Evolutionary conservation across 2,329 filamentous ascomycete species (phyloP).

Genomic region (Microascus cirrosus): DNA sequence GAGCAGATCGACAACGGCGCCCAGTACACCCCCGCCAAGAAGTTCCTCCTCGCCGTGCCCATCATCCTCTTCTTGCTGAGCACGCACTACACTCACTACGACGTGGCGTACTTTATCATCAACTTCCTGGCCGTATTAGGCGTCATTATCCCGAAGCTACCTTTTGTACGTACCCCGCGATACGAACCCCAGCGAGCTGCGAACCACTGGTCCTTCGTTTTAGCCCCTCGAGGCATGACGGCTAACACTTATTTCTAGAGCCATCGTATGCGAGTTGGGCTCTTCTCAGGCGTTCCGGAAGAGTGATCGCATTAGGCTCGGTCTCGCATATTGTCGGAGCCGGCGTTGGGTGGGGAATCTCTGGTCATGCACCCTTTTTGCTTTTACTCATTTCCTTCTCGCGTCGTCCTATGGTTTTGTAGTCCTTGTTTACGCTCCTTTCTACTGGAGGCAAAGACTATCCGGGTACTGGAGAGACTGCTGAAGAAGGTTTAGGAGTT

Average conservation of each 20-base stretch:
- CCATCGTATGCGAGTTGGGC: slow-evolving; percentile 65
- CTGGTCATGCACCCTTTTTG: background rate
- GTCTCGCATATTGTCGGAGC: slow-evolving; percentile 1
- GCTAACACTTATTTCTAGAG: slow-evolving; percentile 35
- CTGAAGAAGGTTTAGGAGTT: background rate
- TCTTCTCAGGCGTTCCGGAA: slow-evolving; percentile 57
- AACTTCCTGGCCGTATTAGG: slow-evolving; percentile 88
- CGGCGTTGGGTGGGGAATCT: slow-evolving; percentile 1
- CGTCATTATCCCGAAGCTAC: slow-evolving; percentile 93
- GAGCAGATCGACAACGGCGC: slow-evolving; percentile 99
- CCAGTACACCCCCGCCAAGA: slow-evolving; percentile 97
- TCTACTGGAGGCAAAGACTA: background rate
- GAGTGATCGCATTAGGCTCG: slow-evolving; percentile 2
- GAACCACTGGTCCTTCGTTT: background rate
- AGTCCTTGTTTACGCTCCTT: background rate
- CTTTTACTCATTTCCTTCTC: background rate
- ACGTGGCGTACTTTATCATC: slow-evolving; percentile 91
- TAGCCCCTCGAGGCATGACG: background rate
- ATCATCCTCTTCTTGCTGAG: slow-evolving; percentile 91
- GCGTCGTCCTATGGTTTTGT: background rate
- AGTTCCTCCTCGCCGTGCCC: slow-evolving; percentile 89
- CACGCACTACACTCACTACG: slow-evolving; percentile 98
- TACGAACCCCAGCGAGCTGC: background rate
- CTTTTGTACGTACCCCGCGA: slow-evolving; percentile 57
- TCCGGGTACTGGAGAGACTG: slow-evolving; percentile 1